Evolutionary conservation across 192 early-diverging fungal genomes (phyloP).

Genomic region (Backusella parvicylindrica): DNA sequence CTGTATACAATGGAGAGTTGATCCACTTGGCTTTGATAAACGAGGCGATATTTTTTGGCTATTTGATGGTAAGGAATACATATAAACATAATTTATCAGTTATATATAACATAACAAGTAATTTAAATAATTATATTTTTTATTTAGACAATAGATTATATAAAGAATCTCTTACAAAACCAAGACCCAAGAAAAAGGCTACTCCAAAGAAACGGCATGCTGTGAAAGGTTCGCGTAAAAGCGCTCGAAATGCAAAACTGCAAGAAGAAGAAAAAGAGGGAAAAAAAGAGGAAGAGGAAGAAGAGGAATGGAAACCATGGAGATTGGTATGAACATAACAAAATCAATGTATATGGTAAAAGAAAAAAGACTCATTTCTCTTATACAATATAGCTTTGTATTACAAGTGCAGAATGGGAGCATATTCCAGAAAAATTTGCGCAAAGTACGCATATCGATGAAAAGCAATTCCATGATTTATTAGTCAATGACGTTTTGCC

Average conservation of each 20-base stretch:
- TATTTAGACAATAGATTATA: conserved; percentile 70
- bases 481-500: conserved; percentile 55
- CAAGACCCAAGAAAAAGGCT: conserved; percentile 1
- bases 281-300: conserved; percentile 37
- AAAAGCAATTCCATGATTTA: conserved; percentile 54
- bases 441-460: conserved; percentile 46
- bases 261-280: conserved; percentile 26
- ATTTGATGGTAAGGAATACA: conserved; percentile 68
- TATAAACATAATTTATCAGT: not conserved
- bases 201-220: conserved; percentile 26
- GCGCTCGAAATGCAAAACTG: conserved; percentile 12
- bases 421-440: conserved; percentile 58
- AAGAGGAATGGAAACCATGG: conserved; percentile 46
- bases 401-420: conserved; percentile 58
- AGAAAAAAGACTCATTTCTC: not conserved
- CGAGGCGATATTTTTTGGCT: conserved; percentile 70
- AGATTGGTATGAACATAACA: conserved; percentile 15
- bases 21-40: conserved; percentile 69
- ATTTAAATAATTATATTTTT: not conserved
- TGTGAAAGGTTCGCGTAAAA: conserved; percentile 24
- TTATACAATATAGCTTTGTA: conserved; percentile 40
- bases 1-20: conserved; percentile 65
- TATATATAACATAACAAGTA: not conserved
- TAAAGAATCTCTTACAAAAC: conserved; percentile 38
- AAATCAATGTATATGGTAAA: not conserved